Conservation (phyloP, 2,329 filamentous ascomycete genomes). For the Calcarisporium arbuscula region DNA sequence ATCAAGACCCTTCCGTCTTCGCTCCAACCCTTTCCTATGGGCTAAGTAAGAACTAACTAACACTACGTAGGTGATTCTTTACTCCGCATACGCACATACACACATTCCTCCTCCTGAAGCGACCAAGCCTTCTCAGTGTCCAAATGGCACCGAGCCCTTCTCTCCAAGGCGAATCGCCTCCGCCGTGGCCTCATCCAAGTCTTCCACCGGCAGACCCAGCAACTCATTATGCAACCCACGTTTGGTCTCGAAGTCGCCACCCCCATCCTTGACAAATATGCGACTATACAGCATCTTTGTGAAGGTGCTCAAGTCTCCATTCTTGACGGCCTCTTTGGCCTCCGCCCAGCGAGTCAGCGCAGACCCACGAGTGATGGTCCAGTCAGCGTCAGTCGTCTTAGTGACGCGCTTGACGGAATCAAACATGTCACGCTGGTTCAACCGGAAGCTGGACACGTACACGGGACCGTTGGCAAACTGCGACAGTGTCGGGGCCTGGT, state of each 20-base stretch:
- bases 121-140: too few species aligned
- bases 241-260: slow-evolving; percentile 1
- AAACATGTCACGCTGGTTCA: slow-evolving; percentile 59
- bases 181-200: slow-evolving; percentile 1
- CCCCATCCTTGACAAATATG: slow-evolving; percentile 35
- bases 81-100: too few species aligned
- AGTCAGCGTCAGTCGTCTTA: slow-evolving; percentile 49
- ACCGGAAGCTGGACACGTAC: slow-evolving; percentile 47
- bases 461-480: slow-evolving; percentile 37
- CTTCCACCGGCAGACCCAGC: slow-evolving; percentile 1
- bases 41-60: too few species aligned
- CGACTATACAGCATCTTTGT: slow-evolving; percentile 44
- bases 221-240: neutral
- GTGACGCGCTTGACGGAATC: slow-evolving; percentile 52
- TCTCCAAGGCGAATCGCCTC: neutral
- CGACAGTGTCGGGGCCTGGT: slow-evolving; percentile 26
- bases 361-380: slow-evolving; percentile 45
- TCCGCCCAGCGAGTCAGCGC: slow-evolving; percentile 39
- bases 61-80: too few species aligned
- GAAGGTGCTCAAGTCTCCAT: slow-evolving; percentile 36
- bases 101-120: too few species aligned
- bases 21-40: too few species aligned
- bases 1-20: too few species aligned
- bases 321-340: slow-evolving; percentile 34
- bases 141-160: too few species aligned